phyloP scores from a whole-genome alignment of 2,329 filamentous ascomycete species.

The Didymella pinodella region DNA sequence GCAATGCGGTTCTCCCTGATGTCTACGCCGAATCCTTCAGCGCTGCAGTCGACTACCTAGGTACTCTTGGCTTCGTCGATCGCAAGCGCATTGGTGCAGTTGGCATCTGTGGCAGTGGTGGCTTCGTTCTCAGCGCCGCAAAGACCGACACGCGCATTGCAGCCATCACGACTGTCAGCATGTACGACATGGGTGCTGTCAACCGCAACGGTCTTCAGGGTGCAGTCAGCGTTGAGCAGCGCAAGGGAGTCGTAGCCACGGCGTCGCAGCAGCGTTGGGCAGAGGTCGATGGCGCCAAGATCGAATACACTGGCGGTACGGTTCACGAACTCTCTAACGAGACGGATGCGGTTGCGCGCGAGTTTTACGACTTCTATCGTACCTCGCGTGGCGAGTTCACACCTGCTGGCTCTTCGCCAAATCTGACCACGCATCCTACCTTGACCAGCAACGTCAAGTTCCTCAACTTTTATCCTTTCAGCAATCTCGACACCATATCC shows the following conservation, averaged over 20 bases:
- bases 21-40: slow-evolving; percentile 43
- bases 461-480: slow-evolving; percentile 26
- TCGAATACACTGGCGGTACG: not conserved
- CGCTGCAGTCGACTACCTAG: slow-evolving; percentile 45
- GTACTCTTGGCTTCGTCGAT: not conserved
- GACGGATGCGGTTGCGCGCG: slow-evolving; percentile 29
- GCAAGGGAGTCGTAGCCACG: not conserved
- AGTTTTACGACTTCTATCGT: slow-evolving; percentile 48
- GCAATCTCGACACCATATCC: not conserved
- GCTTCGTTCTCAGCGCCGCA: not conserved
- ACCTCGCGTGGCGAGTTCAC: slow-evolving; percentile 42
- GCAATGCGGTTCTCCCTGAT: slow-evolving; percentile 37
- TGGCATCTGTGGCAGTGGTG: not conserved
- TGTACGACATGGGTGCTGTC: not conserved
- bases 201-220: not conserved
- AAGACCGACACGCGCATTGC: not conserved
- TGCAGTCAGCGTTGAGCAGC: not conserved
- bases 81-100: not conserved
- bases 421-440: not conserved
- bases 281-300: not conserved
- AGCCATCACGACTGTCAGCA: not conserved
- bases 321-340: slow-evolving; percentile 27
- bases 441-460: not conserved
- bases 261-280: slow-evolving; percentile 1
- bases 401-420: slow-evolving; percentile 20